A percentile compares a stretch with the other conserved stretches of the same genome.
Evolutionary conservation across 2,329 filamentous ascomycete species (phyloP).

Genomic region (Kalaharituber pfeilii): DNA sequence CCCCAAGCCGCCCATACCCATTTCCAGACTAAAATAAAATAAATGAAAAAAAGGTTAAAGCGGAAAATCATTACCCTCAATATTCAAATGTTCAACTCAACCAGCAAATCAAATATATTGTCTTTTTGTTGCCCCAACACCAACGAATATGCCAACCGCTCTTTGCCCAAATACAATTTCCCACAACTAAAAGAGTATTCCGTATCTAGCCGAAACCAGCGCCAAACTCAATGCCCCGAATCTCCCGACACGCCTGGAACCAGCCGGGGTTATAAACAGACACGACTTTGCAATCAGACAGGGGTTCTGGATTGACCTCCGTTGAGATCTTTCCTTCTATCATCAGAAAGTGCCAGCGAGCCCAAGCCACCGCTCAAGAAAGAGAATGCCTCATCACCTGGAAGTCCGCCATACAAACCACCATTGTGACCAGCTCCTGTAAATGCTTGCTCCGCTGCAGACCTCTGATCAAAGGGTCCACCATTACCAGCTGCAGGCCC

Average conservation of each 20-base stretch:
- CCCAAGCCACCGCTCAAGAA: constrained; percentile 61
- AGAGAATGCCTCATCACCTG: constrained; percentile 54
- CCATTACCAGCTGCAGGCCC: constrained; percentile 55
- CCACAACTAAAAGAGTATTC: constrained; percentile 2
- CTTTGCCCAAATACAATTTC: not conserved
- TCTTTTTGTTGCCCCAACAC: constrained; percentile 3
- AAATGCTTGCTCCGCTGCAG: constrained; percentile 86
- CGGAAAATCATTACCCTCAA: constrained; percentile 1
- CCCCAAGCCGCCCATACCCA: constrained; percentile 2
- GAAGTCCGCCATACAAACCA: constrained; percentile 45
- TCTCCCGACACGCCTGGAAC: constrained; percentile 1
- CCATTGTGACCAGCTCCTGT: constrained; percentile 58
- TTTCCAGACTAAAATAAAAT: not conserved
- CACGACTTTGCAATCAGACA: not conserved
- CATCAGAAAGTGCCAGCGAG: constrained; percentile 51
- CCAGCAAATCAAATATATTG: constrained; percentile 2
- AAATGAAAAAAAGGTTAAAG: not conserved
- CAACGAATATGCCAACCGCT: constrained; percentile 3
- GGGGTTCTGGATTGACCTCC: constrained; percentile 8
- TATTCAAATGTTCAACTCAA: constrained; percentile 1
- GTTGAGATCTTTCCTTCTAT: constrained; percentile 20
- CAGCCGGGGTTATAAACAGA: constrained; percentile 1
- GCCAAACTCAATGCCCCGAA: constrained; percentile 3
- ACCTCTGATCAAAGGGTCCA: constrained; percentile 69
- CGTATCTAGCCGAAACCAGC: constrained; percentile 1